Base-by-base conservation (phyloP, 108 stramenopile species). In the Schizochytrium sp. region DNA sequence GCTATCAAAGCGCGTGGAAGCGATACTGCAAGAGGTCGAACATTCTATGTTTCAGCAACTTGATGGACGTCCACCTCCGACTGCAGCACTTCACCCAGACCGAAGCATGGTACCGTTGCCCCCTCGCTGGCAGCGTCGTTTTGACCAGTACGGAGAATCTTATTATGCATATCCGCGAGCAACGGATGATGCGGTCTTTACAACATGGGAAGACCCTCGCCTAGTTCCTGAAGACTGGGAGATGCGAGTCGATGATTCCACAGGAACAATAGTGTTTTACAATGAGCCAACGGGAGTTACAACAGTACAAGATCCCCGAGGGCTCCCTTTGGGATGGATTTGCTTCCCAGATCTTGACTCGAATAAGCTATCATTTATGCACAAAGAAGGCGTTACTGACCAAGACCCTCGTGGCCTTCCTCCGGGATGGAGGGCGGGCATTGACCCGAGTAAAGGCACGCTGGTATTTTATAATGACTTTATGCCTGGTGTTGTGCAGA, bases 401-500 rank as follows among this genome's bases (percentile, higher is more conserved):
- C 50, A 55, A 17, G 76, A 83, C 47, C 76, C 76, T n/a, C 76
- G 76, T 40, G 76, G 76, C 17, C 76, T 83, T 10, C 76, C 76
- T 47, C 76, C 76, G 17, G 76, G 76, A 47, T 83, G 47, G 47
- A 55, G 10, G 76, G 53, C 53, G 45, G 10, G 13, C 12, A 55
- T 83, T 0, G 76, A 83, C 28, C 28, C 49, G 15, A 7, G 15
- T 40, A 69, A 15, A 7, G 53, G 53, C 45, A 83, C 2, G 12
- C 76, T 55, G 0, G 15, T 83, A 10, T 83, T 83, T 28, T 10
- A 5, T n/a, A 17, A 83, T 53, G 50, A 83, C 10, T 17, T 53
- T 0, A 44, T 69, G 8, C 10, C 10, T 7, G 76, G 76, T 10
- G 2, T 83, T n/a, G 53, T 38, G 15, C 53, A 47, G 5, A 55